Percentiles rank a stretch among this genome's conserved stretches.
phyloP scores from a whole-genome alignment of 768 basidiomycete species.

The Lactarius sanguifluus region DNA sequence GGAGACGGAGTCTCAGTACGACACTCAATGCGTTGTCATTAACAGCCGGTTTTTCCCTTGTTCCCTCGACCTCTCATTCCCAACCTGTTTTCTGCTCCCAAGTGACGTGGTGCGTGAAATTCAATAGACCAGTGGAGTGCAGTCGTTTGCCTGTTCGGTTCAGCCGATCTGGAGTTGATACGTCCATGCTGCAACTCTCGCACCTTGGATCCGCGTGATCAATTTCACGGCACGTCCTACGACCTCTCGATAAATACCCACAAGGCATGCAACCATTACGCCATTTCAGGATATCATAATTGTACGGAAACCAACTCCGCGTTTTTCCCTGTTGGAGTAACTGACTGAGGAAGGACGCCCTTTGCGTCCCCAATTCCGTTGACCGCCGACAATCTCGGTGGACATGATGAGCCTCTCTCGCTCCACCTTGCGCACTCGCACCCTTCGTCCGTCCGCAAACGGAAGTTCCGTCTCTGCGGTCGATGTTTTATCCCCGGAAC shows the following conservation, averaged over 20 bases:
- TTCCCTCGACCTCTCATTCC: not conserved
- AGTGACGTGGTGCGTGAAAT: not conserved
- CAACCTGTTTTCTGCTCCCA: not conserved
- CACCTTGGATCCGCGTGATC: not conserved
- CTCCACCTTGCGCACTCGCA: conserved; percentile 14
- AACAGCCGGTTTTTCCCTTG: conserved; percentile 1
- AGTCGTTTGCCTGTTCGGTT: not conserved
- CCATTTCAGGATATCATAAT: conserved; percentile 8
- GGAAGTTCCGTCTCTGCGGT: conserved; percentile 16
- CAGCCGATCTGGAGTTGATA: conserved; percentile 12
- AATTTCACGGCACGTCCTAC: conserved; percentile 2
- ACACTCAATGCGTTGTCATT: conserved; percentile 12
- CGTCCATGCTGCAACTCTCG: not conserved
- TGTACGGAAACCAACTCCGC: conserved; percentile 7
- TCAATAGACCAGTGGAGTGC: not conserved
- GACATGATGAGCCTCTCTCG: conserved; percentile 15
- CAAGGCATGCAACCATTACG: conserved; percentile 11
- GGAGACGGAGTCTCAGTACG: not conserved
- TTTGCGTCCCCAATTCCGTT: conserved; percentile 12
- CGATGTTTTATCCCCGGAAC: conserved; percentile 9
- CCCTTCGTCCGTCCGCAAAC: conserved; percentile 8
- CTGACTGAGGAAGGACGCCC: conserved; percentile 8
- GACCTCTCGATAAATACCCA: conserved; percentile 5
- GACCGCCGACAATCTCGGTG: conserved; percentile 11
- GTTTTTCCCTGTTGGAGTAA: conserved; percentile 14